Evolutionary conservation across 129 eudicot genomes (phyloP), one percentile per base, ranked within the genome.

Genomic region (Erigeron canadensis): DNA sequence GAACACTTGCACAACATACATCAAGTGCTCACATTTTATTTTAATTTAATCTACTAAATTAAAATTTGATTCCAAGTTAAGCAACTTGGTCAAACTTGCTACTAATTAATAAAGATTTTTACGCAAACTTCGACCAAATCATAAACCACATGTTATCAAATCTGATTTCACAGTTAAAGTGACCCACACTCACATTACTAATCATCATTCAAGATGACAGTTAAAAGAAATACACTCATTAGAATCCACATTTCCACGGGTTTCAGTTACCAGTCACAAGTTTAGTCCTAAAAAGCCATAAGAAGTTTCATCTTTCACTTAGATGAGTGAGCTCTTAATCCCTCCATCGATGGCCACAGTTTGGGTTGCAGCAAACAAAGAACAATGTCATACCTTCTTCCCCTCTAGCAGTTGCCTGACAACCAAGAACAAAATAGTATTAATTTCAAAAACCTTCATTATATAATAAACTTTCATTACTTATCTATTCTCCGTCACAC

Each of bases 311-410:
- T 37, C 28, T 17, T 60, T 60, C 42, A 21, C 65, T 34, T 60
- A 6, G 64, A 48, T 48, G 55, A 48, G 17, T 11, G n/a, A 71
- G 59, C 44, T 56, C 66, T 82, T 75, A 91, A 70, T 91, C 98
- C 79, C 96, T 89, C 96, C 96, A 89, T n/a, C 93, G 84, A 71
- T 86, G 82, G 21, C 96, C 93, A 43, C 96, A 89, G 82, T 74
- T 86, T 1, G 96, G 87, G 82, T 86, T 86, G 90, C 96, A 89
- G 87, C 96, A 84, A 48, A 94, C 98, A 11, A 94, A 94, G 78
- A 94, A 94, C 79, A 94, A 68, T 43, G 96, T 94, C 98, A 94
- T 91, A 73, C 96, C 97, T 79, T 88, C 97, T 81, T 91, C 97
- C 65, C 97, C 97, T 72, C 90, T 83, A 18, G 97, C 89, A 75